Base-by-base conservation (phyloP, 1,284 basidiomycete species). In the Inonotus hispidus region DNA sequence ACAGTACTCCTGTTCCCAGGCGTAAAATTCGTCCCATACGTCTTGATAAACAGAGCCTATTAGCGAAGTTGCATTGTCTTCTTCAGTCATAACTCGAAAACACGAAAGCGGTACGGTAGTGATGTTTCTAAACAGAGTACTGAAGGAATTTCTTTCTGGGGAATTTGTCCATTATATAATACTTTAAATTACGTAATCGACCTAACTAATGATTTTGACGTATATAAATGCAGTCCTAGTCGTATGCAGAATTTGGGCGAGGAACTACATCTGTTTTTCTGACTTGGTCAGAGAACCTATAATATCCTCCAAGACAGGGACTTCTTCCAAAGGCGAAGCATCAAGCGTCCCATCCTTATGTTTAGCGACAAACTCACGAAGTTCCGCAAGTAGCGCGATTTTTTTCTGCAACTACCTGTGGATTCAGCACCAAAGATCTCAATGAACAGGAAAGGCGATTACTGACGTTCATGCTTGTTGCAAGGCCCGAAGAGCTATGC, bases 401-500 rank as follows among this genome's bases (percentile, higher is more conserved):
- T 75, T 75, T 57, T 72, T 71, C 2, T 63, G 46, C 27, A 71
- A 69, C 74, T 75, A 61, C 3, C 29, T 11, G 35, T 37, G 32
- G 38, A 13, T 21, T 56, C 21, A 61, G 27, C 23, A 14, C 50
- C 37, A 37, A 35, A 29, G 1, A 16, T 11, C 19, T 25, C 32
- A 41, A 45, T n/a, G 32, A 46, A 23, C 38, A 4, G 5, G 41
- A 11, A 23, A 47, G 39, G 14, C n/a, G 14, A 19, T n/a, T 25
- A 54, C 49, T 47, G 2, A 41, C 47, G 13, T 21, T 50, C 56
- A 61, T 52, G 23, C 29, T 57, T 57, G 81, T 79, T 0, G 88
- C 87, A 14, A 83, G 75, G 0, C 82, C 87, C 0, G 88, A 90
- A 0, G 86, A 87, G 64, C 84, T 86, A 0, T 86, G 84, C 25